Conservation (phyloP, 148 eudicot species). For the Spergularia bocconei region DNA sequence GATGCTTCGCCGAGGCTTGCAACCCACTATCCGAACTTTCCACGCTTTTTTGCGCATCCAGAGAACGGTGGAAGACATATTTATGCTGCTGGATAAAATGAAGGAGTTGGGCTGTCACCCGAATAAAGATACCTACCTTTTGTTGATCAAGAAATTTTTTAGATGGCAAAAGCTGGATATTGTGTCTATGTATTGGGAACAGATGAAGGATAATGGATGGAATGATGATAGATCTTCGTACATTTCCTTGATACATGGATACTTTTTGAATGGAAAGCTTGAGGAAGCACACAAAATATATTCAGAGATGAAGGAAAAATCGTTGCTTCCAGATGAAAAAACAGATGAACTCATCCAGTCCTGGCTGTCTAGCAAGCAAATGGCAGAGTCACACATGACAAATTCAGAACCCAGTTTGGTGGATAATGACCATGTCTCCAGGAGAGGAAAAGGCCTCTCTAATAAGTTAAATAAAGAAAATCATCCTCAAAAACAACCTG, state of each 20-base stretch:
- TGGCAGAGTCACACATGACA: constrained; percentile 27
- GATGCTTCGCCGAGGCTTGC: constrained; percentile 54
- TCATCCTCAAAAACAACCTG: constrained; percentile 34
- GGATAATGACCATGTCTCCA: constrained; percentile 21
- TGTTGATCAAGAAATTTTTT: constrained; percentile 77
- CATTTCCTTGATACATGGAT: constrained; percentile 66
- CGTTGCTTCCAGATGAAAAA: constrained; percentile 58
- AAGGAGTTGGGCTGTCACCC: constrained; percentile 54
- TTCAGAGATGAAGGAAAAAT: constrained; percentile 66
- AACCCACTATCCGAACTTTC: constrained; percentile 64
- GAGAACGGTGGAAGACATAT: constrained; percentile 59
- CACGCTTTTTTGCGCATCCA: constrained; percentile 66
- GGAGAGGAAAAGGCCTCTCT: constrained; percentile 13
- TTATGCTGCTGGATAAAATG: constrained; percentile 65
- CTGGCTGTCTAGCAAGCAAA: constrained; percentile 56
- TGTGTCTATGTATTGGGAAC: constrained; percentile 64
- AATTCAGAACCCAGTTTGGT: constrained; percentile 21
- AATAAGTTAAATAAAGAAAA: constrained; percentile 25
- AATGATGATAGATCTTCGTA: constrained; percentile 70
- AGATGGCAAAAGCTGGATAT: constrained; percentile 63
- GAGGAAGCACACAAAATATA: constrained; percentile 70
- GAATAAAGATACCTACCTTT: constrained; percentile 61
- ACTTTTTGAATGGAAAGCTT: constrained; percentile 73
- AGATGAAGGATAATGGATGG: constrained; percentile 58
- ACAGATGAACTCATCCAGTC: constrained; percentile 65